Base-by-base conservation (phyloP, 805 yeast species). In the Priceomyces fermenticarens region DNA sequence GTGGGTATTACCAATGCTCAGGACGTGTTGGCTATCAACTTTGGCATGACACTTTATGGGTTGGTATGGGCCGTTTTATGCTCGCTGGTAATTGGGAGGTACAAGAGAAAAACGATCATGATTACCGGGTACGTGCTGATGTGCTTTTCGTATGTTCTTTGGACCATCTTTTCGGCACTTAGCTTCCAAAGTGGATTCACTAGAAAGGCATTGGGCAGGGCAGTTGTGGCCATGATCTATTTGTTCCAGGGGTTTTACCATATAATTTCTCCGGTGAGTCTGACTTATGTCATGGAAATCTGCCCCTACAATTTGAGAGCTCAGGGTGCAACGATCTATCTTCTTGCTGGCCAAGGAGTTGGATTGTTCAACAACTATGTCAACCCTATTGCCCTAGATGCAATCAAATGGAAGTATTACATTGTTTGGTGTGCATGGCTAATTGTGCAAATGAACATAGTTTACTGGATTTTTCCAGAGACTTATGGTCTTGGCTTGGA, bases 401-500 rank as follows among this genome's bases (percentile, higher is more conserved):
- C 63, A 14, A 62, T 71, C 36, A 48, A 52, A 29, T 70, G 74
- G 72, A 69, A 63, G 49, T 71, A 68, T 59, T 71, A 71, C 53
- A 65, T 70, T 47, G 73, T 71, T 3, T 63, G 49, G 51, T 56
- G 64, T 39, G 56, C 63, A 47, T 44, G 56, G 23, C 43, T 64
- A 37, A 58, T 57, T 3, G 58, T 57, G 12, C 65, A 54, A 49
- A 51, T 62, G 36, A 45, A 50, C 9, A 44, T 63, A 17, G 60
- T 63, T 28, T 58, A 56, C 46, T 56, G 68, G 47, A 46, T 58
- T 44, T 70, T 57, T 55, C 70, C 70, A 12, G 77, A 72, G 50
- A 71, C 76, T 5, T 52, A 62, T 11, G 75, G 73, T 11, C 57
- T 55, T 46, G 62, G 70, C 15, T 60, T 72, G 52, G 77, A 72